Evolutionary conservation across 768 basidiomycete species (phyloP).

Genomic region (Suillus hirtellus): DNA sequence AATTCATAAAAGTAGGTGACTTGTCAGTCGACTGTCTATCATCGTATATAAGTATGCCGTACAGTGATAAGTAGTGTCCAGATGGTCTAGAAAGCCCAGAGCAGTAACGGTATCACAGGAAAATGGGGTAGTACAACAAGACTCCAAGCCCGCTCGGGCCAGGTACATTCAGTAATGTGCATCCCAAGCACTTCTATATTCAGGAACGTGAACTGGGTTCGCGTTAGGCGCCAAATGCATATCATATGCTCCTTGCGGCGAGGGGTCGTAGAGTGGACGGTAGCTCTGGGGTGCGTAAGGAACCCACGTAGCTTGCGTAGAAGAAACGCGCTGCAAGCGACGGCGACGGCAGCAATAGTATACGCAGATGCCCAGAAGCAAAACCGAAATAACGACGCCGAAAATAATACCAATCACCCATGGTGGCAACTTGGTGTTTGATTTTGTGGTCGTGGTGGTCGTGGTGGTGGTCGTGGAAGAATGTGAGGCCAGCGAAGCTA

Average conservation of each 20-base stretch:
- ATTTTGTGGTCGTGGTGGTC: slow-evolving; percentile 28
- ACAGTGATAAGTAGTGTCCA: background rate
- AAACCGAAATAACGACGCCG: slow-evolving; percentile 11
- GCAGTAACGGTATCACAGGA: background rate
- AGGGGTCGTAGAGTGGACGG: slow-evolving; percentile 26
- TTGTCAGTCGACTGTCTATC: background rate
- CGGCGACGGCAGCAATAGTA: slow-evolving; percentile 17
- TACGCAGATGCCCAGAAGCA: slow-evolving; percentile 9
- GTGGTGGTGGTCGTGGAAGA: slow-evolving; percentile 32
- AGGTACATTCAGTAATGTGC: slow-evolving; percentile 16
- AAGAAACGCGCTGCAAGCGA: slow-evolving; percentile 11
- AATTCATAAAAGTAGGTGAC: background rate
- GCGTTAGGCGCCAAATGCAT: slow-evolving; percentile 23
- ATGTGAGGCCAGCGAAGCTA: background rate
- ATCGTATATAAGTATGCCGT: background rate
- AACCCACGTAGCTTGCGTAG: slow-evolving; percentile 14
- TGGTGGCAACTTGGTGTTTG: slow-evolving; percentile 2
- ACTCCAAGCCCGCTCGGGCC: background rate
- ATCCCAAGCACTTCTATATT: slow-evolving; percentile 27
- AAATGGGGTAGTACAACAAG: background rate
- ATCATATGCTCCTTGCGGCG: slow-evolving; percentile 30
- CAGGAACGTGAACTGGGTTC: slow-evolving; percentile 17
- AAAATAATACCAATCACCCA: slow-evolving; percentile 22
- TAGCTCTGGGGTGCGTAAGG: slow-evolving; percentile 17
- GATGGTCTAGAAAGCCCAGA: background rate